Percentiles rank a stretch among this genome's conserved stretches.
Conservation (phyloP, 371 early-diverging fungal genomes). For the Gilbertella persicaria region DNA sequence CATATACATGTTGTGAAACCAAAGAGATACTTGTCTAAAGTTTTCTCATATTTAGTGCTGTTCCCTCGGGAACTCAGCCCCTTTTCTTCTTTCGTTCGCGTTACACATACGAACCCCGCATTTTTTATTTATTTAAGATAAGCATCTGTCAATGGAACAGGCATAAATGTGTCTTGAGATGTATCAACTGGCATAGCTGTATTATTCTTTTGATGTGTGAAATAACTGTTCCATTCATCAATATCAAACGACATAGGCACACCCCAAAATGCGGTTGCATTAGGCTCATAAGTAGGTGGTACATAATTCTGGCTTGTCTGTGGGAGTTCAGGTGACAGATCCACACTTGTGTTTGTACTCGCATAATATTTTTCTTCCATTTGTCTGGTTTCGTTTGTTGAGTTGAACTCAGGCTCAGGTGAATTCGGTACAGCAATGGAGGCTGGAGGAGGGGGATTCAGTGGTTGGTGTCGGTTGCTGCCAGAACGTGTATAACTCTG, state of each 20-base stretch:
- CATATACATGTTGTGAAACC: too few relatives aligned
- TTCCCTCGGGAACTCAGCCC: too few relatives aligned
- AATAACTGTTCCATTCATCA: slow-evolving; percentile 38
- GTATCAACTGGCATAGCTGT: too few relatives aligned
- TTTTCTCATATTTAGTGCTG: too few relatives aligned
- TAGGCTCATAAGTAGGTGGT: slow-evolving; percentile 23
- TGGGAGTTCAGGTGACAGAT: slow-evolving; percentile 11
- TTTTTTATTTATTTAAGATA: too few relatives aligned
- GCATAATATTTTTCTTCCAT: slow-evolving; percentile 28
- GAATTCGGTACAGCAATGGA: slow-evolving; percentile 42
- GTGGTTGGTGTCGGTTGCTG: slow-evolving; percentile 1
- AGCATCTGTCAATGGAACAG: not conserved
- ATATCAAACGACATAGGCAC: slow-evolving; percentile 36
- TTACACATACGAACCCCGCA: too few relatives aligned
- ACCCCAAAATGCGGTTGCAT: slow-evolving; percentile 31
- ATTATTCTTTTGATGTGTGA: slow-evolving; percentile 19
- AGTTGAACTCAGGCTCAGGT: slow-evolving; percentile 24
- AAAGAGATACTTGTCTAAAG: too few relatives aligned
- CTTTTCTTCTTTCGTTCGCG: too few relatives aligned
- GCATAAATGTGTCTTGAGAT: not conserved
- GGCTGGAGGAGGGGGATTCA: slow-evolving; percentile 5
- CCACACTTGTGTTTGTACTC: slow-evolving; percentile 12
- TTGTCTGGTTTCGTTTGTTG: not conserved
- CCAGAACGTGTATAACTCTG: slow-evolving; percentile 21
- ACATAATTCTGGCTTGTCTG: not conserved